Base-by-base conservation (phyloP, 805 yeast species). In the Ogataea corticis region DNA sequence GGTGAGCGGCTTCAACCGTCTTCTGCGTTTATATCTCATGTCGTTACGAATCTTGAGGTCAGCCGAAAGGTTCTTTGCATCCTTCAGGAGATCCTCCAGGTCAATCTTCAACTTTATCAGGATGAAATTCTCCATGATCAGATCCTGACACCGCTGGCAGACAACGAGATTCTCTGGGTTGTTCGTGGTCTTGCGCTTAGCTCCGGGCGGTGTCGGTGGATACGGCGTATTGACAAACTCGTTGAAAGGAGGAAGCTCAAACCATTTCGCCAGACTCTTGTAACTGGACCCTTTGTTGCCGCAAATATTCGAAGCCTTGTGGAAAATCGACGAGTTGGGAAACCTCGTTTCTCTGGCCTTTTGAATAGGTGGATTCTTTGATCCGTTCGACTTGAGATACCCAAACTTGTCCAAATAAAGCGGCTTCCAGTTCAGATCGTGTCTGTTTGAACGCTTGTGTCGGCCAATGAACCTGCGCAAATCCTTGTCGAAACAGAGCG, bases 191-290 rank as follows among this genome's bases (percentile, higher is more conserved):
- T 46, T 61, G 12, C 51, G 40, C 25, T 52, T 49, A 6, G 55
- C 57, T 15, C 58, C 59, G 10, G 67, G 67, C 9, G 69, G 69
- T 1, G 69, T 63, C 7, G 68, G 68, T 7, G 68, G 69, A 2
- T 65, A 55, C 3, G 68, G 68, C 0, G 65, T 59, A 40, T 55
- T 58, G 21, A 55, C 52, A 38, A 58, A 61, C 38, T 65, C 64
- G 45, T 63, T 64, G 45, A 67, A 63, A 4, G 71, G 71, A 0
- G 70, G 69, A 14, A 67, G 50, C 13, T 58, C 65, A 54, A 63
- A 66, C 71, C 71, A 67, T 45, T 60, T 65, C 3, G 65, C 54
- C 17, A 67, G 46, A 10, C 60, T 46, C 44, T 63, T 64, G 43
- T 49, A 58, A 6, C 53, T 42, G 7, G 56, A 56, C 7, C 59